These are phyloP conservation scores for Trypanosoma rangeli DNA, from an alignment of 208 protist species.

Conservation along the genomic window DNA sequence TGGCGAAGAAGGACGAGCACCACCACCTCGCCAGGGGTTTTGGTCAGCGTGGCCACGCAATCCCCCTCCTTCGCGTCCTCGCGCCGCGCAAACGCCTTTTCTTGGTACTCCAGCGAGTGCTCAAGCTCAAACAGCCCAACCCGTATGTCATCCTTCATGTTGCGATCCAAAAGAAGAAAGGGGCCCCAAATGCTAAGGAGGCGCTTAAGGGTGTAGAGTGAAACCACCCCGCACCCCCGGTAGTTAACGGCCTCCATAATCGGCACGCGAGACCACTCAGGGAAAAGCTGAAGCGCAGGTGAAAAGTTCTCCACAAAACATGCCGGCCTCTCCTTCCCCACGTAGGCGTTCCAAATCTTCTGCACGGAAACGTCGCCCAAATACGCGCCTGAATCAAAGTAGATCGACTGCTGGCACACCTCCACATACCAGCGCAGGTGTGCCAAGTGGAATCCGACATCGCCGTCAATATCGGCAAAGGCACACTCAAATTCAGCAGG, in stretches of 20 bases:
- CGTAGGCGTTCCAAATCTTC: constrained; percentile 49
- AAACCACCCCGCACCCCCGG: constrained; percentile 73
- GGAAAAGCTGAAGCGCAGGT: constrained; percentile 49
- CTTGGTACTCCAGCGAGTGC: constrained; percentile 54
- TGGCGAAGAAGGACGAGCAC: constrained; percentile 39
- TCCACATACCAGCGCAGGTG: constrained; percentile 73
- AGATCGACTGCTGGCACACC: constrained; percentile 33
- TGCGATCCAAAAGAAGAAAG: constrained; percentile 71
- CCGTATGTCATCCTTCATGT: constrained; percentile 60
- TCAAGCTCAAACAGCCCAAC: constrained; percentile 53
- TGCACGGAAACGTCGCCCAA: constrained; percentile 55
- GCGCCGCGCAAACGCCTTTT: constrained; percentile 41
- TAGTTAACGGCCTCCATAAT: constrained; percentile 70
- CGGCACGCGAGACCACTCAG: constrained; percentile 44
- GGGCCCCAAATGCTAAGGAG: constrained; percentile 84
- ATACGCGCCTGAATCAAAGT: constrained; percentile 45
- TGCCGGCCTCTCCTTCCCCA: constrained; percentile 56
- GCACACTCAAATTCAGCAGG: constrained; percentile 11
- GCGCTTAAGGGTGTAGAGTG: constrained; percentile 69
- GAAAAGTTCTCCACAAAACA: constrained; percentile 62
- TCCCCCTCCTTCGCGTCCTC: constrained; percentile 67
- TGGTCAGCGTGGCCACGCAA: constrained; percentile 63
- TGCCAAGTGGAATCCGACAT: constrained; percentile 41
- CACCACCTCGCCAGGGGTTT: constrained; percentile 56
- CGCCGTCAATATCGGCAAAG: constrained; percentile 32